These are phyloP conservation scores for Rhizophora mangle DNA, from an alignment of 345 rosid species.

Conservation along the genomic window DNA sequence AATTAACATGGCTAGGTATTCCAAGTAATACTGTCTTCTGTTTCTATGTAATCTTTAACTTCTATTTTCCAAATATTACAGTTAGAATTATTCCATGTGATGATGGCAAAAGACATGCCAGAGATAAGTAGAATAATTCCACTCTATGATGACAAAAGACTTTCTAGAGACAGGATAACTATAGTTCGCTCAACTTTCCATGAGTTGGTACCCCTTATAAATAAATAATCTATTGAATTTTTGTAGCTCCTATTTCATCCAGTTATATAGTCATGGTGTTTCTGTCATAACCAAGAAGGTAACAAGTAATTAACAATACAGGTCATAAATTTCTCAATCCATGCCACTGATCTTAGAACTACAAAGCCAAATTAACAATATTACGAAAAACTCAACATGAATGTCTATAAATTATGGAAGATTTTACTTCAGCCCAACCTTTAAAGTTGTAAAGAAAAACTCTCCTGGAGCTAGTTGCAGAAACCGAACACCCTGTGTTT, in stretches of 20 bases:
- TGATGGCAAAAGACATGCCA: not conserved
- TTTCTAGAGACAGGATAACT: not conserved
- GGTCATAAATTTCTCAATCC: not conserved
- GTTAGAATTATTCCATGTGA: not conserved
- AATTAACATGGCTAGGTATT: not conserved
- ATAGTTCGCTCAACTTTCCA: not conserved
- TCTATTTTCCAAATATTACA: not conserved
- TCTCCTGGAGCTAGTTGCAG: slow-evolving; percentile 97
- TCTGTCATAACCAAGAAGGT: not conserved
- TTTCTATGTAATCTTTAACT: not conserved
- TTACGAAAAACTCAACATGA: not conserved
- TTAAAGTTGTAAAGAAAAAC: slow-evolving; percentile 92
- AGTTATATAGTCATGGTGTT: no score
- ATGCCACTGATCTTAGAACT: not conserved
- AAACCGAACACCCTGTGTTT: slow-evolving; percentile 83
- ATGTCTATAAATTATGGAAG: not conserved
- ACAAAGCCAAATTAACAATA: not conserved
- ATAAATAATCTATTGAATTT: no score
- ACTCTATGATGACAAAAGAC: no score
- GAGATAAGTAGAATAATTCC: no score
- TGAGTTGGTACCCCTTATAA: not conserved
- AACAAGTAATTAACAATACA: not conserved
- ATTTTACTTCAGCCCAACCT: slow-evolving; percentile 44
- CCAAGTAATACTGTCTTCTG: not conserved
- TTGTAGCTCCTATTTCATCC: no score